Percentiles rank a stretch among this genome's conserved stretches.
These are phyloP conservation scores for Candida qinlingensis DNA, from an alignment of 805 yeast species.

Conservation along the genomic window DNA sequence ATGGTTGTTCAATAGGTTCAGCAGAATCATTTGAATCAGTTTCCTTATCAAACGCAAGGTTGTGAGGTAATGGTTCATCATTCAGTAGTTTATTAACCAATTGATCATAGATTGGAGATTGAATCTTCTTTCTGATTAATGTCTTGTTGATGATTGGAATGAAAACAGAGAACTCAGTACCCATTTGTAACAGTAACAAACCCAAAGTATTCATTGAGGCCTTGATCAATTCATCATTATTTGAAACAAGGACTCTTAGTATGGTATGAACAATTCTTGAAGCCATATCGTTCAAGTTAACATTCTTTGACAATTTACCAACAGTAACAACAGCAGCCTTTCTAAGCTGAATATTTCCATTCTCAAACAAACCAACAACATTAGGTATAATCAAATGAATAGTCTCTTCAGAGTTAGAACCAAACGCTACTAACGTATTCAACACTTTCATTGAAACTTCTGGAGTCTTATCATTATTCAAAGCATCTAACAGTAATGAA, in stretches of 20 bases:
- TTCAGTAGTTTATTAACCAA: conserved; percentile 70
- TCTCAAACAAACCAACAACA: conserved; percentile 75
- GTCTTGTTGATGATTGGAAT: conserved; percentile 75
- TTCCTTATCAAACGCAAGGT: conserved; percentile 63
- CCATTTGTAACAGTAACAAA: conserved; percentile 72
- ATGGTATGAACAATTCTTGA: conserved; percentile 87
- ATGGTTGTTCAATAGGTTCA: conserved; percentile 58
- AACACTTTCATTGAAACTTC: conserved; percentile 70
- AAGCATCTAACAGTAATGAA: conserved; percentile 66
- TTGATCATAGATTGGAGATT: conserved; percentile 73
- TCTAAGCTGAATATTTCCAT: conserved; percentile 51
- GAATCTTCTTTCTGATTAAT: conserved; percentile 55
- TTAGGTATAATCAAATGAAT: conserved; percentile 84
- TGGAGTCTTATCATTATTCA: conserved; percentile 66
- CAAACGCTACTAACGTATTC: conserved; percentile 80
- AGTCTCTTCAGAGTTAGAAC: conserved; percentile 82
- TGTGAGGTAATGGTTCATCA: conserved; percentile 83
- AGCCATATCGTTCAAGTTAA: conserved; percentile 79
- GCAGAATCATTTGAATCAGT: conserved; percentile 30
- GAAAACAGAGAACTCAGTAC: conserved; percentile 77
- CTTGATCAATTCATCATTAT: conserved; percentile 53
- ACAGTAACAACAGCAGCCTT: conserved; percentile 75
- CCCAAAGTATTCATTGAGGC: conserved; percentile 78
- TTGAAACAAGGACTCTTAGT: conserved; percentile 52
- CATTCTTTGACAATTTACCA: conserved; percentile 71